Conservation (phyloP, 225 moss, liverwort and hornwort genomes). For the Takakia lepidozioides region DNA sequence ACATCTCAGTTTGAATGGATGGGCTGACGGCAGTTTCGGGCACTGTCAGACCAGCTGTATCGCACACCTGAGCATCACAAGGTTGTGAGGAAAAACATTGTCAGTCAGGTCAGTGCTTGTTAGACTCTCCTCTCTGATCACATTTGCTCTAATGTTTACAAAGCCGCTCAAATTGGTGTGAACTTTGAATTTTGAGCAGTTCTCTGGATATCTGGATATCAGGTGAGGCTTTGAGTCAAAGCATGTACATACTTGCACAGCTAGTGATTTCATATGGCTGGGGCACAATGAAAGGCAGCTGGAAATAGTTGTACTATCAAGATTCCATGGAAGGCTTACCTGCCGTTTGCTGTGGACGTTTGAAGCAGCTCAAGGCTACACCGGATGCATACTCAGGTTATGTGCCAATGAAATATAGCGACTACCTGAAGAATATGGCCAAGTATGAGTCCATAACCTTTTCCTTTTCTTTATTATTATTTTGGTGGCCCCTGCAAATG, state of each 20-base stretch:
- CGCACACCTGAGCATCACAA: conserved; percentile 79
- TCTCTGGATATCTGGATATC: too few species aligned
- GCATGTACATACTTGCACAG: too few species aligned
- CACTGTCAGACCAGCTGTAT: conserved; percentile 92
- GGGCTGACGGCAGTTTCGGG: conserved; percentile 76
- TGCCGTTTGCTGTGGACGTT: conserved; percentile 4
- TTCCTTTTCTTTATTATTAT: background rate
- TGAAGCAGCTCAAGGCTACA: conserved; percentile 36
- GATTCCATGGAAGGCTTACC: background rate
- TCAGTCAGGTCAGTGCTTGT: conserved; percentile 80
- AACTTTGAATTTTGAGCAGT: background rate
- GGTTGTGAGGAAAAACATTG: conserved; percentile 72
- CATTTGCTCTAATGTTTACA: background rate
- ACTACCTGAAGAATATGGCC: conserved; percentile 85
- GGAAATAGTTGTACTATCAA: background rate
- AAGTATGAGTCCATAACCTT: conserved; percentile 31
- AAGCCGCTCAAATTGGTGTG: background rate
- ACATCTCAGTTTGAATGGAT: too few species aligned
- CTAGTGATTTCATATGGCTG: conserved; percentile 2
- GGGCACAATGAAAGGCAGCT: background rate
- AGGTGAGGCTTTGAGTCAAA: background rate
- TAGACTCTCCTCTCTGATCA: background rate
- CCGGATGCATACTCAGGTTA: conserved; percentile 70
- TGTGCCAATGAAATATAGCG: conserved; percentile 78
- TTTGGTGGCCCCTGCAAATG: too few species aligned